phyloP scores from a whole-genome alignment of 306 rosid species.

The Vigna hirtella region DNA sequence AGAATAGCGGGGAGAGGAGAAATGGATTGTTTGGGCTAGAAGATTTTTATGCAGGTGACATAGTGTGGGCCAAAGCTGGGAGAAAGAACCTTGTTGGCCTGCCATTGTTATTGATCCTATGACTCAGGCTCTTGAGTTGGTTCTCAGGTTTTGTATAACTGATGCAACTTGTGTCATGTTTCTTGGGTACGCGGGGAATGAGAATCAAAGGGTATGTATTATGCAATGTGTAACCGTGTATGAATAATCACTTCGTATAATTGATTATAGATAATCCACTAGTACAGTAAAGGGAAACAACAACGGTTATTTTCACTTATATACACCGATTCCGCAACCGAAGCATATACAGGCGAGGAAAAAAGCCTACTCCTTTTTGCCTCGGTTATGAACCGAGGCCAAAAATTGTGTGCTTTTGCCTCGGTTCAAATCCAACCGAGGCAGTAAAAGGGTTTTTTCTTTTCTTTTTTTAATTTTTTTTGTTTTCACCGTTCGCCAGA shows the following conservation, averaged over 20 bases:
- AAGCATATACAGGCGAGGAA: too few relatives aligned
- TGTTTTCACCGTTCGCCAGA: too few relatives aligned
- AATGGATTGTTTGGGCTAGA: constrained; percentile 85
- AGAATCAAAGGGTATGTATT: constrained; percentile 77
- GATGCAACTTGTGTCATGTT: constrained; percentile 99
- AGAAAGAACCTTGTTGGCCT: constrained; percentile 98
- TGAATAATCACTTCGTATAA: constrained; percentile 33
- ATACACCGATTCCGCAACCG: too few relatives aligned
- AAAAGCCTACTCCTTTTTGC: too few relatives aligned
- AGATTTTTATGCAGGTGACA: constrained; percentile 88
- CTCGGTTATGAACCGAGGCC: too few relatives aligned
- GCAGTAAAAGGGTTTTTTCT: too few relatives aligned
- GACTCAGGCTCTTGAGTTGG: constrained; percentile 93
- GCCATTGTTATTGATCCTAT: constrained; percentile 97
- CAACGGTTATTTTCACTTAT: too few relatives aligned
- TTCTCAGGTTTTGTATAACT: constrained; percentile 83
- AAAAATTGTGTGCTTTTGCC: too few relatives aligned
- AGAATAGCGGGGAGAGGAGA: constrained; percentile 47
- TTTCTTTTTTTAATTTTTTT: too few relatives aligned
- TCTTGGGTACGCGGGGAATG: constrained; percentile 84
- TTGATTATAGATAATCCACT: too few relatives aligned
- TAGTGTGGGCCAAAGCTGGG: constrained; percentile 98
- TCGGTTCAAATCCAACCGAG: too few relatives aligned
- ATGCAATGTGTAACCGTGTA: not conserved
- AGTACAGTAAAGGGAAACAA: too few relatives aligned